Conservation (phyloP, 148 eudicot genomes). For the Diospyros lotus region DNA sequence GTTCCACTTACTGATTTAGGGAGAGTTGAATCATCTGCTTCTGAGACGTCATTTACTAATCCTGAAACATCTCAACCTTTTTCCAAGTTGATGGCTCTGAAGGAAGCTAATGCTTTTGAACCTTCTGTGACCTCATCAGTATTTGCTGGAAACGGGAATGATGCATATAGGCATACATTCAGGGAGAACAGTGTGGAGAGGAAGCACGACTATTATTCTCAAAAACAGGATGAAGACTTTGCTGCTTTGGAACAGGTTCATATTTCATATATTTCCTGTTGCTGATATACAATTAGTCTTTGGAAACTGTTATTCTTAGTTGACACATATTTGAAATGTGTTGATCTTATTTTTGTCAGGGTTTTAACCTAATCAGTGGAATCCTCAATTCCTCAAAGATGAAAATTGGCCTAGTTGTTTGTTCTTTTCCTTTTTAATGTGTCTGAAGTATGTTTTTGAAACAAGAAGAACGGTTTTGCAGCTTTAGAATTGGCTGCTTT, state of each 20-base stretch:
- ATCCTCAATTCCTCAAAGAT: no score
- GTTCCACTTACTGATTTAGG: conserved; percentile 34
- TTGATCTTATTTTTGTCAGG: no score
- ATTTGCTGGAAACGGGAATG: conserved; percentile 36
- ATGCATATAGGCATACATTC: conserved; percentile 18
- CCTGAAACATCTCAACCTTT: conserved; percentile 25
- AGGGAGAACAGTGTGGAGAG: conserved; percentile 33
- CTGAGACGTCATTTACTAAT: conserved; percentile 15
- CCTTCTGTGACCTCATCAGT: conserved; percentile 12
- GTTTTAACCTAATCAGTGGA: no score
- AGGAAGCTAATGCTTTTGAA: conserved; percentile 16
- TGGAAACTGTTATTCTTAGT: no score
- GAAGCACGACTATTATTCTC: conserved; percentile 39
- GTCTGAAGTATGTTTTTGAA: no score
- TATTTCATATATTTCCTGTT: conserved; percentile 18
- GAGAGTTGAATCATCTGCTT: conserved; percentile 31
- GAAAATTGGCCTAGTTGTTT: no score
- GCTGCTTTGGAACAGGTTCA: conserved; percentile 95
- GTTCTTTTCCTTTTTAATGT: no score
- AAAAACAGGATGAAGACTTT: conserved; percentile 79
- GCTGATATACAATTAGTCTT: not conserved
- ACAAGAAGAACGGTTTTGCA: no score
- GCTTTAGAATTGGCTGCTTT: no score
- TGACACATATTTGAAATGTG: no score
- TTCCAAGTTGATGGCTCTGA: conserved; percentile 16